phyloP scores from a whole-genome alignment of 148 eudicot genomes.

The Mesembryanthemum crystallinum region DNA sequence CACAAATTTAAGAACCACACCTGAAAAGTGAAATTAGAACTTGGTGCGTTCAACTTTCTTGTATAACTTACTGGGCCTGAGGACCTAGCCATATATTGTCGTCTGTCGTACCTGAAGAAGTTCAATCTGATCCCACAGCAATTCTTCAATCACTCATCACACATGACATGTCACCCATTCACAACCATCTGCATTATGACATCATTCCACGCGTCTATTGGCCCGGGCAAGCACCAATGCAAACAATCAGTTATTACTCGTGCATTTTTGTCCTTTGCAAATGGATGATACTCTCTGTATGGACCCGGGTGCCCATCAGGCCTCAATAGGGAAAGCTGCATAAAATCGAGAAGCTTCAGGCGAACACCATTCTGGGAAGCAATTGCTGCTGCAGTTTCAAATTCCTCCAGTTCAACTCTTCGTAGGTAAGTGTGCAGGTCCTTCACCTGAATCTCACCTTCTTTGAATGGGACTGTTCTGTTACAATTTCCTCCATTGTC shows the following conservation, averaged over 20 bases:
- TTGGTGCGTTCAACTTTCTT: background rate
- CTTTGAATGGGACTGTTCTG: slow-evolving; percentile 53
- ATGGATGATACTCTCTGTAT: slow-evolving; percentile 58
- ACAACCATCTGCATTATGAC: slow-evolving; percentile 62
- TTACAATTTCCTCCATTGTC: slow-evolving; percentile 57
- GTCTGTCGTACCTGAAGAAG: too few relatives aligned
- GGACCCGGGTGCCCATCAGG: slow-evolving; percentile 93
- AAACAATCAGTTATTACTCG: slow-evolving; percentile 55
- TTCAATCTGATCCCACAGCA: background rate
- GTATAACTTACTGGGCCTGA: slow-evolving; percentile 9
- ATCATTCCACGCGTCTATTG: slow-evolving; percentile 88
- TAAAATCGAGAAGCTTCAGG: slow-evolving; percentile 55
- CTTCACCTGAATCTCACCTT: slow-evolving; percentile 48
- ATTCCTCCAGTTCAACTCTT: slow-evolving; percentile 64
- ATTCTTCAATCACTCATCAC: background rate
- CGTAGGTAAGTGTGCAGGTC: slow-evolving; percentile 40
- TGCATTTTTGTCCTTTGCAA: slow-evolving; percentile 32
- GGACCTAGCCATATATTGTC: background rate
- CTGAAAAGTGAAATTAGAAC: background rate
- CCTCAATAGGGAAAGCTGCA: slow-evolving; percentile 57
- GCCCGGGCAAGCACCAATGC: slow-evolving; percentile 96
- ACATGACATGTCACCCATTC: slow-evolving; percentile 25
- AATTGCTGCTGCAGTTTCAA: slow-evolving; percentile 36
- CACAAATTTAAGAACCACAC: background rate
- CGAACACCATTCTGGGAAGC: slow-evolving; percentile 56